Evolutionary conservation across 768 basidiomycete species (phyloP), one percentile per base, ranked within the genome.

Genomic region (Tricholoma sp.): DNA sequence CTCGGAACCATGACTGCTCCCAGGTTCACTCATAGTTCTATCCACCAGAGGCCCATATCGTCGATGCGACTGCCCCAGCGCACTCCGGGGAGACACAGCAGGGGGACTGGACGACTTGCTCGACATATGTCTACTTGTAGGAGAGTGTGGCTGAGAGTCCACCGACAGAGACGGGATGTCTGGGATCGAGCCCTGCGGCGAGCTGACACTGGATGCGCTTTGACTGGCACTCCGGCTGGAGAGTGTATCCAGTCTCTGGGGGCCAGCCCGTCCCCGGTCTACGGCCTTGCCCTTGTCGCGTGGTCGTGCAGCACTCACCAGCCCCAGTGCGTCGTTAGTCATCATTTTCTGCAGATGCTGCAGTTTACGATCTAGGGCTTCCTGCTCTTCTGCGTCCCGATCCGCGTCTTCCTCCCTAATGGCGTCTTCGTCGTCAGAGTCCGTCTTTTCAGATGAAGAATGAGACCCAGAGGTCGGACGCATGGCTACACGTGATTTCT

Each of bases 101-200:
- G 85, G 83, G 5, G 84, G 85, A 61, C 84, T 86, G 10, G 80
- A 77, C 4, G 85, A 83, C 64, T 87, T 84, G 59, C 74, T 75
- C 0, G 82, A 79, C 54, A 81, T 60, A 63, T 80, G 81, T 52
- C 76, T 74, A n/a, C 77, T 73, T 53, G 79, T 73, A 0, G 82
- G 83, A 3, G 83, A 76, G 57, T 79, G 77, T 5, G 75, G 74
- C 52, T 80, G 81, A 18, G 84, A 79, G 47, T 84, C 79, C 16
- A 80, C 67, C 7, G 85, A 77, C 18, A 87, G 85, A 0, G 90
- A 91, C 0, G 90, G 85, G 22, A 93, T 91, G 14, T 89, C 88
- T 0, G 88, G 89, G 34, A 91, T 88, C 0, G 91, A 93, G 16
- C 85, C 85, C 49, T 81, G 87, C 1, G 86, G 86, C 18, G 91